Base-by-base conservation (phyloP, 1,139 yeast species). In the Yamadazyma buinensis region DNA sequence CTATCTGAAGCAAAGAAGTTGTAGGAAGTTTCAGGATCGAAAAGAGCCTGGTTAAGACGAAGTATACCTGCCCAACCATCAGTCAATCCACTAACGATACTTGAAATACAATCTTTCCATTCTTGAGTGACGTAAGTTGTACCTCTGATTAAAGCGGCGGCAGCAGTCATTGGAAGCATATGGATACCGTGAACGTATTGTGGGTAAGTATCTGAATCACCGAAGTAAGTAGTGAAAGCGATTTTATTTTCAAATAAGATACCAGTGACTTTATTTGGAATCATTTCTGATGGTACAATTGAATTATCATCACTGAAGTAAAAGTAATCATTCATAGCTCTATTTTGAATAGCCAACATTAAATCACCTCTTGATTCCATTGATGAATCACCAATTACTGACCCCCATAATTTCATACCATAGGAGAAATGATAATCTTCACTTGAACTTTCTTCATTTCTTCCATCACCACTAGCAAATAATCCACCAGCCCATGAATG, bases 181-280 rank as follows among this genome's bases (percentile, higher is more conserved):
- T 92, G 97, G 43, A 92, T 90, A 54, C 97, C 96, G 52, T 90
- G 97, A 36, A 92, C 88, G 57, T 84, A 92, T 57, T 90, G 92
- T 11, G 72, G 66, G 38, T 68, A 57, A 11, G 34, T 29, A 57
- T 77, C 75, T 34, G 58, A 52, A 28, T 72, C 52, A 45, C 63
- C 51, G 75, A 65, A 37, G 75, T 70, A 40, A 55, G 57, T 92
- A 3, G 96, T 87, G 61, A 86, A 95, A 48, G 86, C 95, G 39
- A 86, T 63, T 62, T 92, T 90, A 61, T 90, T 90, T 58, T 90
- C 97, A 56, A 78, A 84, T 33, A 81, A 54, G 28, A 85, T 84
- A 43, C 95, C 95, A 30, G 85, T 67, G 15, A 82, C 90, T 54
- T 75, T 79, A 63, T 85, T 84, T 25, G 67, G 68, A 39, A 79